Percentiles rank a stretch among this genome's conserved stretches.
phyloP scores from a whole-genome alignment of 2,329 filamentous ascomycete species.

The Harringtonia lauricola region DNA sequence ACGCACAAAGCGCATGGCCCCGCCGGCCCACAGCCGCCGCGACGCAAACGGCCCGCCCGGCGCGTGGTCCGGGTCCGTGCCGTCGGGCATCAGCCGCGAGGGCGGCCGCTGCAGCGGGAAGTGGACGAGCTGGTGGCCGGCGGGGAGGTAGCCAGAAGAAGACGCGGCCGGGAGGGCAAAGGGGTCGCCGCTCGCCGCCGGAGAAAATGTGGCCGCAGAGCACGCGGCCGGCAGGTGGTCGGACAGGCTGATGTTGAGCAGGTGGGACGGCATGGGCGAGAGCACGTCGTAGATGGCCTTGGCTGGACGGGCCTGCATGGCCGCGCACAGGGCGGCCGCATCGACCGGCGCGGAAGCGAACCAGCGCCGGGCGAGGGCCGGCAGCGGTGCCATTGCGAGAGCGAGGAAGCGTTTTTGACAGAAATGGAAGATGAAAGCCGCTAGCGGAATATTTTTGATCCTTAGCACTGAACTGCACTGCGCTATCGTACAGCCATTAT shows the following conservation, averaged over 20 bases:
- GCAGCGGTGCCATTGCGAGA: too few relatives aligned
- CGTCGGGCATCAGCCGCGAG: constrained; percentile 61
- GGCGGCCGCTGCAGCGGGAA: constrained; percentile 62
- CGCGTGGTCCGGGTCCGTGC: constrained; percentile 69
- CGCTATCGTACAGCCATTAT: neutral
- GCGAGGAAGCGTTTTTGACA: too few relatives aligned
- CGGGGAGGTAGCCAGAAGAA: constrained; percentile 30
- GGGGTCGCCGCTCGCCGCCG: neutral
- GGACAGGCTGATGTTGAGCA: constrained; percentile 50
- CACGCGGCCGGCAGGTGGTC: constrained; percentile 15
- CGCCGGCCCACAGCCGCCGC: constrained; percentile 83
- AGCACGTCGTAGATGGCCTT: constrained; percentile 32
- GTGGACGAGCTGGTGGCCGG: constrained; percentile 75
- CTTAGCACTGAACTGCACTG: too few relatives aligned
- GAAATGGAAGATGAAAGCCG: too few relatives aligned
- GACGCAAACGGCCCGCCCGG: constrained; percentile 63
- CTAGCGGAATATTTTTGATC: too few relatives aligned
- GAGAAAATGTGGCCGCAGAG: neutral
- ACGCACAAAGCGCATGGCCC: constrained; percentile 36
- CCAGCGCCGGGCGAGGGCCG: too few relatives aligned
- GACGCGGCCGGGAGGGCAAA: neutral
- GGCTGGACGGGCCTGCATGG: constrained; percentile 9
- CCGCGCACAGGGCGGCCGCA: constrained; percentile 6
- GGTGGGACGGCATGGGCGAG: constrained; percentile 49
- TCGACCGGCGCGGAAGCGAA: constrained; percentile 2